Evolutionary conservation across 1,284 basidiomycete species (phyloP).

Genomic region (Puccinia coronata): DNA sequence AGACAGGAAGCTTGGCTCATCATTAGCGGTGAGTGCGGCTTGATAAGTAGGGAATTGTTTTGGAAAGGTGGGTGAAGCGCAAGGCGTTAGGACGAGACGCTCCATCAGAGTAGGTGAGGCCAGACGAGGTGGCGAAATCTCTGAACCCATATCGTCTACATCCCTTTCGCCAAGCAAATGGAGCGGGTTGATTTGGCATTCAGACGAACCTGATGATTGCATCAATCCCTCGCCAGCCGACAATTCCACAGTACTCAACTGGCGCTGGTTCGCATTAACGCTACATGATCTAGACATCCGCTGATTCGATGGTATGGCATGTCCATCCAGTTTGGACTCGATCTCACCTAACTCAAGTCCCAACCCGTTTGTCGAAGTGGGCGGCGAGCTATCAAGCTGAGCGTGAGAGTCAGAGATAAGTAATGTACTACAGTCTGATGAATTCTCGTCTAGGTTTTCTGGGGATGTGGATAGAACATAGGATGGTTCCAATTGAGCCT

Average conservation of each 20-base stretch:
- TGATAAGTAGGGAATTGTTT: constrained; percentile 41
- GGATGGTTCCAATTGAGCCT: not conserved
- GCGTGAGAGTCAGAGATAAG: not conserved
- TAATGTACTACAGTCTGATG: not conserved
- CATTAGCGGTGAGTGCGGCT: constrained; percentile 1
- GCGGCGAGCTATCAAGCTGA: not conserved
- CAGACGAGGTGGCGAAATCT: constrained; percentile 34
- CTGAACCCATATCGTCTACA: constrained; percentile 6
- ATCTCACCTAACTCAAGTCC: constrained; percentile 3
- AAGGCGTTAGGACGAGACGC: constrained; percentile 26
- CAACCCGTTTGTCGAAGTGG: not conserved
- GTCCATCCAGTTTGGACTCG: not conserved
- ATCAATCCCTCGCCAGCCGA: not conserved
- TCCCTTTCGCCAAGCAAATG: constrained; percentile 11
- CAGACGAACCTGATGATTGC: constrained; percentile 16
- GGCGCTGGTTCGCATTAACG: not conserved
- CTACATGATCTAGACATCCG: not conserved
- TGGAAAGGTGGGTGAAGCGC: not conserved
- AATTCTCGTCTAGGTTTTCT: not conserved
- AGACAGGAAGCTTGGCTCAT: not conserved
- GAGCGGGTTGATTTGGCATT: constrained; percentile 18
- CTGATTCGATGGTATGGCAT: not conserved
- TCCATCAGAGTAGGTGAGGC: constrained; percentile 33
- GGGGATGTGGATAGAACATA: constrained; percentile 8
- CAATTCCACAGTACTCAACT: not conserved